Evolutionary conservation across 441 rosid genomes (phyloP).

Genomic region (Erodium trifolium): DNA sequence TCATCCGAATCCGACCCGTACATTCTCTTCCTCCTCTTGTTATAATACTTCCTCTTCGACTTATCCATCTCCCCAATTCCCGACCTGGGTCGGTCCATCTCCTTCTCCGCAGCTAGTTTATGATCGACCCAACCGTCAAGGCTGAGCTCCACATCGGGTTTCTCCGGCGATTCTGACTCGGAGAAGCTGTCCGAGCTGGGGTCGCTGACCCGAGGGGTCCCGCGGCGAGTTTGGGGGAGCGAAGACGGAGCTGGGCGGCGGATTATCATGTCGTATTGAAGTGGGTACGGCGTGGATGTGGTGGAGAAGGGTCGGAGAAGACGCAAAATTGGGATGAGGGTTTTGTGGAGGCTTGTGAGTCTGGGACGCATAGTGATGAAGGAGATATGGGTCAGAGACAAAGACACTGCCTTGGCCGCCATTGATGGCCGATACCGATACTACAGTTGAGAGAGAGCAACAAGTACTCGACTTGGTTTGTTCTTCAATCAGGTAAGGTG

Average conservation of each 20-base stretch:
- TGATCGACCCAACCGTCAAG: constrained; percentile 79
- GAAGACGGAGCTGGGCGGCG: constrained; percentile 51
- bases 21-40: constrained; percentile 68
- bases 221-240: constrained; percentile 34
- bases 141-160: constrained; percentile 34
- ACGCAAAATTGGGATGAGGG: constrained; percentile 22
- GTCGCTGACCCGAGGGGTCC: constrained; percentile 20
- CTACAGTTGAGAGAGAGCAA: too few species aligned
- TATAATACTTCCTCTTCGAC: constrained; percentile 80
- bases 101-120: constrained; percentile 43
- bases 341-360: constrained; percentile 9
- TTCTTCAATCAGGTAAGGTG: too few species aligned
- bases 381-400: neutral
- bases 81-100: constrained; percentile 20
- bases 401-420: neutral
- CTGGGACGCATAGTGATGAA: neutral
- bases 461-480: too few species aligned
- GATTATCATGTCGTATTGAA: constrained; percentile 74
- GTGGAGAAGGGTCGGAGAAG: constrained; percentile 35
- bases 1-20: constrained; percentile 92
- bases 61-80: constrained; percentile 51
- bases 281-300: constrained; percentile 31
- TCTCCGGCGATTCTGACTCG: constrained; percentile 20
- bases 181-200: constrained; percentile 24
- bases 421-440: neutral